Conservation (phyloP, 306 rosid species). For the Urtica urens region DNA sequence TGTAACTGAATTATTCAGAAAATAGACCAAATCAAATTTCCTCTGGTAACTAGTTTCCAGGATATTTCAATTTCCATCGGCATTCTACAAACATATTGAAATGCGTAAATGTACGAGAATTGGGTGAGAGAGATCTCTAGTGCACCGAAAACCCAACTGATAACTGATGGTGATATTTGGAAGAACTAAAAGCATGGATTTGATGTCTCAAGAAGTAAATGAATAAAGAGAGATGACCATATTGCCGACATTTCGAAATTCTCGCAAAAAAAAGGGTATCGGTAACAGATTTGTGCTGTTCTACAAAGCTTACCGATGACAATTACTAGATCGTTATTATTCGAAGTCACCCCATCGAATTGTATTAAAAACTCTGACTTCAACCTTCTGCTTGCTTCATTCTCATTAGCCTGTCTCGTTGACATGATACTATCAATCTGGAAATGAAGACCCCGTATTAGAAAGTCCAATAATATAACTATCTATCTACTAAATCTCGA, state of each 20-base stretch:
- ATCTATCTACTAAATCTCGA: neutral
- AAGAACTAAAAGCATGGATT: neutral
- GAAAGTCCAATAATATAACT: neutral
- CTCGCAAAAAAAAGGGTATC: too few relatives aligned
- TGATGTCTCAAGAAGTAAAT: too few relatives aligned
- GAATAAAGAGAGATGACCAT: too few relatives aligned
- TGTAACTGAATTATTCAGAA: too few relatives aligned
- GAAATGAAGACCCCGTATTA: constrained; percentile 2
- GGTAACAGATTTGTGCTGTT: too few relatives aligned
- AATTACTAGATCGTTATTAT: constrained; percentile 74
- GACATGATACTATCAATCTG: constrained; percentile 99
- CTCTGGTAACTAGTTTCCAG: too few relatives aligned
- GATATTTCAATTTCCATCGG: too few relatives aligned
- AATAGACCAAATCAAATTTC: too few relatives aligned
- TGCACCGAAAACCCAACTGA: neutral
- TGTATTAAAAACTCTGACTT: constrained; percentile 95
- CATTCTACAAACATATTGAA: too few relatives aligned
- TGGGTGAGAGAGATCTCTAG: too few relatives aligned
- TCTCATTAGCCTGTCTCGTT: constrained; percentile 65
- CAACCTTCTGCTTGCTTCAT: constrained; percentile 91
- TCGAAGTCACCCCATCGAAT: constrained; percentile 95
- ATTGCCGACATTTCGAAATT: too few relatives aligned
- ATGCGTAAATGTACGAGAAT: too few relatives aligned
- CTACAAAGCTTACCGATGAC: constrained; percentile 77
- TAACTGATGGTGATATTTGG: neutral